Conservation (phyloP, 1,284 basidiomycete genomes). For the Xerocomus nothofagi region DNA sequence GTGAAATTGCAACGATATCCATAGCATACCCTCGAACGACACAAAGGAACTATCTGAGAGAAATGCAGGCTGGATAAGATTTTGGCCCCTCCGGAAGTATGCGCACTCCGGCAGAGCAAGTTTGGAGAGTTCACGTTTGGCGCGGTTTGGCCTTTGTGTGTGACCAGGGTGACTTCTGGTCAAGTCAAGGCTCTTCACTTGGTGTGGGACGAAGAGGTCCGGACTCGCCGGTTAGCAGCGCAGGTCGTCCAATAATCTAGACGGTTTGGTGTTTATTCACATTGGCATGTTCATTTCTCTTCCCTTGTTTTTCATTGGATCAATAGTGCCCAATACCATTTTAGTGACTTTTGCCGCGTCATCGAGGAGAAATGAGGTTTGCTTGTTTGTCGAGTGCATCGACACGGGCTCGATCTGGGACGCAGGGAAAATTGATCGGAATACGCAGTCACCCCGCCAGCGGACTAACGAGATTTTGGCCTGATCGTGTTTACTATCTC, state of each 20-base stretch:
- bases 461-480: conserved; percentile 25
- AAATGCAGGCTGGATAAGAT: conserved; percentile 9
- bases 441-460: not conserved
- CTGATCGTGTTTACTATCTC: conserved; percentile 23
- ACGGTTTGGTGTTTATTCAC: not conserved
- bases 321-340: conserved; percentile 20
- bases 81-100: conserved; percentile 7
- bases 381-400: conserved; percentile 24
- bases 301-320: not conserved
- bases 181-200: too few species aligned
- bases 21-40: conserved; percentile 12
- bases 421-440: conserved; percentile 7
- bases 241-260: conserved; percentile 12
- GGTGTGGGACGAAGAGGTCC: conserved; percentile 11
- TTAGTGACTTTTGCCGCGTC: conserved; percentile 23
- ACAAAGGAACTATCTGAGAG: conserved; percentile 20
- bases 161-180: conserved; percentile 11
- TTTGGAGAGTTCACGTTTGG: too few species aligned
- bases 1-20: too few species aligned
- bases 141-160: conserved; percentile 13
- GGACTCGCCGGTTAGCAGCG: conserved; percentile 15
- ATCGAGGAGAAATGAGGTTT: conserved; percentile 23
- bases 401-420: conserved; percentile 18
- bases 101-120: conserved; percentile 18
- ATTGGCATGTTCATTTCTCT: not conserved